Evolutionary conservation across 2,329 filamentous ascomycete species (phyloP).

Genomic region (Fusarium miscanthi): DNA sequence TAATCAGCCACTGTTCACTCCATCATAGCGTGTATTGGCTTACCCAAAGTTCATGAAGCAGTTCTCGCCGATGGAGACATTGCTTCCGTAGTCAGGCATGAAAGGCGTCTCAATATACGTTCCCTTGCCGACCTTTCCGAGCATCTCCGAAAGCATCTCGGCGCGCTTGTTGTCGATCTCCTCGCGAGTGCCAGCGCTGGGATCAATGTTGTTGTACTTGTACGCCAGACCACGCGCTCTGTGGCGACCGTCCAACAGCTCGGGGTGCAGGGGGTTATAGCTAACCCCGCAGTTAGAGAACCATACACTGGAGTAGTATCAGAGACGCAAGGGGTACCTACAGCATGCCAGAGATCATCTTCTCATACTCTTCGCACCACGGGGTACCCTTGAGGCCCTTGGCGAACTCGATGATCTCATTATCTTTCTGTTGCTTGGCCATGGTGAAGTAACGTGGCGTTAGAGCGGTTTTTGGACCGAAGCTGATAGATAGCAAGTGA

Average conservation of each 20-base stretch:
- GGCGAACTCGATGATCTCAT: conserved; percentile 39
- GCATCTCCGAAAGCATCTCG: conserved; percentile 28
- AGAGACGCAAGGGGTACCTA: not conserved
- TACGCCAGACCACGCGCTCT: conserved; percentile 34
- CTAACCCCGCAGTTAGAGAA: conserved; percentile 3
- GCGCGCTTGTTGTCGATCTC: conserved; percentile 9
- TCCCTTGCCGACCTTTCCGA: conserved; percentile 47
- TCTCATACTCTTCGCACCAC: conserved; percentile 44
- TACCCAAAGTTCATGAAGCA: conserved; percentile 69
- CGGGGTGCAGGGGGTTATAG: conserved; percentile 34
- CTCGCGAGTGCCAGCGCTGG: conserved; percentile 26
- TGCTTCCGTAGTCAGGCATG: conserved; percentile 73
- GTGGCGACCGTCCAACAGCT: conserved; percentile 37
- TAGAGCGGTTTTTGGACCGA: fast-evolving
- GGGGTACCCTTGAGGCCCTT: conserved; percentile 31
- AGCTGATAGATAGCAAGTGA: fast-evolving
- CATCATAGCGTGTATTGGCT: not conserved
- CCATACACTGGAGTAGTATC: fast-evolving
- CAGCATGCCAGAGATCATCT: conserved; percentile 46
- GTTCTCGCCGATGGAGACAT: conserved; percentile 69
- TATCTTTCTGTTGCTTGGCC: conserved; percentile 35
- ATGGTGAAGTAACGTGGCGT: conserved; percentile 1
- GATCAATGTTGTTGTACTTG: conserved; percentile 43
- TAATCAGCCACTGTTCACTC: no score
- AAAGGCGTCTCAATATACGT: conserved; percentile 71